Base-by-base conservation (phyloP, 2,329 filamentous ascomycete genomes). In the Colletotrichum spinosum region DNA sequence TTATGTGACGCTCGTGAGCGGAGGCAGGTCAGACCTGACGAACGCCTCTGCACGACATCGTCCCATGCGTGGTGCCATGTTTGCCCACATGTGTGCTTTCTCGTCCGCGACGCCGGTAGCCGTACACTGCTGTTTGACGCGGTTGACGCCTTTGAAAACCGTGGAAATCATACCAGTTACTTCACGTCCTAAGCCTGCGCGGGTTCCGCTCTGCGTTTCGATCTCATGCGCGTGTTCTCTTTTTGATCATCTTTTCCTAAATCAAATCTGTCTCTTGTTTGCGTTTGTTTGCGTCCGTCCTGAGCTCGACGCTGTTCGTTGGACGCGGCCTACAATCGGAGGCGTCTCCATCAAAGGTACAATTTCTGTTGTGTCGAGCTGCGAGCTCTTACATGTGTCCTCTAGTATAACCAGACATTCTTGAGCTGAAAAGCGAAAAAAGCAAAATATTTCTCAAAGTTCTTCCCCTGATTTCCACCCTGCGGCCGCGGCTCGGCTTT, bases 151-250 rank as follows among this genome's bases (percentile, higher is more conserved):
- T 5, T 25, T 25, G 25, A 25, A 4, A 25, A 25, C 25, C 25
- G 25, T 25, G 25, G 25, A 25, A 5, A 25, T 25, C 3, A 25
- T 5, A 25, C 4, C 25, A 25, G 3, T 4, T 25, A 25, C 33
- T 13, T 53, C 15, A 39, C 15, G 10, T 17, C 13, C 17, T 17
- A 15, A 37, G 52, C 25, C 25, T 25, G 25, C 25, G 25, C 25
- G 25, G 4, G 25, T 25, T 25, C 4, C 25, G 25, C 25, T 25
- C 4, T 25, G 25, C 25, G 25, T 25, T 25, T 25, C 25, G 25
- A 25, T 25, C 25, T 25, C 25, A 25, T 25, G 25, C 25, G 75
- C 90, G 53, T 77, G 87, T 45, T 44, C 13, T 13, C 15, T 44
- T 5, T 44, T 15, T 8, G 15, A 15, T 44, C 13, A 44, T 13